A percentile compares a stretch with the other conserved stretches of the same genome.
phyloP scores from a whole-genome alignment of 129 eudicot genomes.

The Kitagawia praeruptora region DNA sequence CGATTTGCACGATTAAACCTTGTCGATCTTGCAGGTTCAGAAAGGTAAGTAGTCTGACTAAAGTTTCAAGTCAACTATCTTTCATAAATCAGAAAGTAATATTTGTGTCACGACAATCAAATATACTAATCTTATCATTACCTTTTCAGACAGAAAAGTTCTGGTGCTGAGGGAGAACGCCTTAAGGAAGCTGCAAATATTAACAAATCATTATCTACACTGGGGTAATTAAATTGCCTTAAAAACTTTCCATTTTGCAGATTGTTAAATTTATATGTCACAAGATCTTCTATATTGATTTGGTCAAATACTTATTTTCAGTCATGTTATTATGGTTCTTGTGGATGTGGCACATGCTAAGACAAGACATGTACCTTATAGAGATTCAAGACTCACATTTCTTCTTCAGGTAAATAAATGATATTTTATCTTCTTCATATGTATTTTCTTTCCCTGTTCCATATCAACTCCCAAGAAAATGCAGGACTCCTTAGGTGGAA shows the following conservation, averaged over 20 bases:
- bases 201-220: slow-evolving; percentile 79
- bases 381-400: slow-evolving; percentile 95
- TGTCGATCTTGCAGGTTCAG: slow-evolving; percentile 98
- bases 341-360: slow-evolving; percentile 85
- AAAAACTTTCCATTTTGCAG: slow-evolving; percentile 9
- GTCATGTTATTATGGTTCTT: slow-evolving; percentile 95
- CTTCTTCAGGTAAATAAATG: slow-evolving; percentile 71
- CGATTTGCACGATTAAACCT: slow-evolving; percentile 89
- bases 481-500: slow-evolving; percentile 98
- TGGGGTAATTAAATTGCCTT: slow-evolving; percentile 51
- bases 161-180: slow-evolving; percentile 99
- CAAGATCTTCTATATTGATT: neutral
- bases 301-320: slow-evolving; percentile 19
- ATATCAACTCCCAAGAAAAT: slow-evolving; percentile 8
- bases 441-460: neutral
- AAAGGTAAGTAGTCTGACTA: slow-evolving; percentile 41
- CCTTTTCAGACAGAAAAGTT: slow-evolving; percentile 70
- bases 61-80: neutral
- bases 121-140: neutral
- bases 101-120: neutral
- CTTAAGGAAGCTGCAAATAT: slow-evolving; percentile 94
- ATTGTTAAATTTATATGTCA: neutral
- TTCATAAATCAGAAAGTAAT: neutral
- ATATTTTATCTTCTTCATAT: neutral
- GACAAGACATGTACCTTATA: slow-evolving; percentile 73